A percentile compares a stretch with the other conserved stretches of the same genome.
Evolutionary conservation across 2,329 filamentous ascomycete species (phyloP).

Genomic region (Elsinoe perseae): DNA sequence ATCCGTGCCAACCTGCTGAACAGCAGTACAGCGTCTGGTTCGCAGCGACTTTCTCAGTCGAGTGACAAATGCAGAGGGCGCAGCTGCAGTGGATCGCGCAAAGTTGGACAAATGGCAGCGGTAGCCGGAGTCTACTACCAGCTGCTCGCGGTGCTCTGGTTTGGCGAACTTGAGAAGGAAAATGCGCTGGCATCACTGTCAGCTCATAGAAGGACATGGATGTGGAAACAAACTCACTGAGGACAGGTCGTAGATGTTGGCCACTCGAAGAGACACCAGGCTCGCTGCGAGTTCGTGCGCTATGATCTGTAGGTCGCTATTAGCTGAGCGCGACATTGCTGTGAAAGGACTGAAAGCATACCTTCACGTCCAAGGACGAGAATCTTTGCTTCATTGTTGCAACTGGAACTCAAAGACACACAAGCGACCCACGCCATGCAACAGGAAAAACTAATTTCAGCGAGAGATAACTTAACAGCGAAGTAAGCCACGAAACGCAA

Average conservation of each 20-base stretch:
- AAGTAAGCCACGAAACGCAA: neutral
- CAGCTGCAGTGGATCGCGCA: slow-evolving; percentile 73
- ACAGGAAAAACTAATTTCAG: no score
- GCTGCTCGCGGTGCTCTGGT: slow-evolving; percentile 77
- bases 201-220: neutral
- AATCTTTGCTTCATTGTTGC: slow-evolving; percentile 66
- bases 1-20: slow-evolving; percentile 85
- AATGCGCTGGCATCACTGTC: slow-evolving; percentile 54
- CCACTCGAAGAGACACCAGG: slow-evolving; percentile 70
- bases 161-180: slow-evolving; percentile 93
- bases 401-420: neutral
- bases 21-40: slow-evolving; percentile 70
- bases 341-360: slow-evolving; percentile 25
- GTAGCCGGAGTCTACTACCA: slow-evolving; percentile 91
- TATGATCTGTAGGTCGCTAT: slow-evolving; percentile 60
- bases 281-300: slow-evolving; percentile 79
- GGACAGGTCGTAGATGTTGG: slow-evolving; percentile 93
- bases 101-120: slow-evolving; percentile 91
- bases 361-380: slow-evolving; percentile 71
- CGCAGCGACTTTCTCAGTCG: slow-evolving; percentile 81
- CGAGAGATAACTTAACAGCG: no score
- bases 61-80: slow-evolving; percentile 77
- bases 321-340: neutral
- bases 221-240: slow-evolving; percentile 43
- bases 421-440: neutral